Base-by-base conservation (phyloP, 2,329 filamentous ascomycete genomes). In the Xylariales sp. region DNA sequence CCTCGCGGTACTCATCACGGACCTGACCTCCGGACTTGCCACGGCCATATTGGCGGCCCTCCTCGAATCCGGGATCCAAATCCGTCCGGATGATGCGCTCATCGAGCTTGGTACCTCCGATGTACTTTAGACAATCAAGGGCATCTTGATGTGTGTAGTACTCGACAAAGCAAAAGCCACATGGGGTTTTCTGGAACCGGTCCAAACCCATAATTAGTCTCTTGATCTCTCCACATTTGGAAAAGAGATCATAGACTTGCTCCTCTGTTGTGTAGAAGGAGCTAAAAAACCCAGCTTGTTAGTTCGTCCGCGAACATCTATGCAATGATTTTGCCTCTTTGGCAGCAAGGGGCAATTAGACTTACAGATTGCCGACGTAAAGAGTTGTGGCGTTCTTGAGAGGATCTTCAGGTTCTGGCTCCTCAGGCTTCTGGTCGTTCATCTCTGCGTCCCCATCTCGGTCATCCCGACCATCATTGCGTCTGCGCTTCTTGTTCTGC, bases 251-350 rank as follows among this genome's bases (percentile, higher is more conserved):
- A 64, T 97, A 91, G 43, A 98, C 95, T 62, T 98, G 93, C 67
- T 98, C 93, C 62, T 98, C 93, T 40, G 93, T 98, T 17, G 93
- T 98, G 74, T 95, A 96, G 69, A 96, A 96, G 28, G 90, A 95
- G 38, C 86, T 89, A 50, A n/a, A n/a, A n/a, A n/a, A n/a, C n/a
- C n/a, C n/a, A n/a, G n/a, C n/a, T n/a, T n/a, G n/a, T n/a, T n/a
- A 29, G 17, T 37, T 46, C 46, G 40, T 21, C 45, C 41, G 42
- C 40, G 25, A 50, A 37, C 19, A 23, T 33, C 13, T 29, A n/a
- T 13, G 24, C 16, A 14, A 23, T 21, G 29, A 16, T 25, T 6
- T n/a, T 6, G 19, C 21, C n/a, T n/a, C n/a, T n/a, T 27, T 15
- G 29, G 37, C 19, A 43, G 17, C 7, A 13, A 17, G 12, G 16